Evolutionary conservation across 805 yeast genomes (phyloP), one percentile per base, ranked within the genome.

Genomic region (Starmerella davenportii): DNA sequence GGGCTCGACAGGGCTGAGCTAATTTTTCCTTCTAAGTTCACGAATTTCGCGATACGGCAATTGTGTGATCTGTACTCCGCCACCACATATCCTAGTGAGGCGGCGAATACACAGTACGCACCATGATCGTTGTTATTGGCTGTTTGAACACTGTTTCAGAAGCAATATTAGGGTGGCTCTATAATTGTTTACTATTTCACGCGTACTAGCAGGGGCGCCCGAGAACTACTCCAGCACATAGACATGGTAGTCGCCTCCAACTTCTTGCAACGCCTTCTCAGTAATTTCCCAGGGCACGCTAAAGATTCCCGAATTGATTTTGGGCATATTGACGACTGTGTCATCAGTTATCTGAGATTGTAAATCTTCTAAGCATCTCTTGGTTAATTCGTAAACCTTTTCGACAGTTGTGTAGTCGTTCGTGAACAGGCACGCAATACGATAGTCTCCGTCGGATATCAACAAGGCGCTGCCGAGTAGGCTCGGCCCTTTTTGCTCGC

Each of bases 291-390:
- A 80, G 0, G 92, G 90, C 5, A 79, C 84, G 1, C 67, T 67
- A 54, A 80, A 81, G 2, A 81, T 69, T 0, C 93, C 93, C 23
- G 87, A 69, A 49, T 81, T 81, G 47, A 81, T 80, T 54, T 68
- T 66, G 18, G 93, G 93, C 77, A 81, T 70, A 45, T 65, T 65
- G 2, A 79, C 51, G 0, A 55, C 53, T 14, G 53, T 45, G 13
- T 43, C 35, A 1, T 38, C 36, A 2, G 32, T 20, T 1, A 37
- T 5, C 47, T 72, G 72, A 1, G 29, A 34, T 16, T 51, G 47
- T 43, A 78, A 53, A 49, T 72, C 70, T 0, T 43, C 38, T 46
- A 78, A 48, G 1, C 82, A 73, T 2, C 33, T 34, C 27, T 54
- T 52, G 0, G 93, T 80, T 45, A 67, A 55, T 3, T 53, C 40